Base-by-base conservation (phyloP, 441 rosid genomes). In the Macaranga tanarius region DNA sequence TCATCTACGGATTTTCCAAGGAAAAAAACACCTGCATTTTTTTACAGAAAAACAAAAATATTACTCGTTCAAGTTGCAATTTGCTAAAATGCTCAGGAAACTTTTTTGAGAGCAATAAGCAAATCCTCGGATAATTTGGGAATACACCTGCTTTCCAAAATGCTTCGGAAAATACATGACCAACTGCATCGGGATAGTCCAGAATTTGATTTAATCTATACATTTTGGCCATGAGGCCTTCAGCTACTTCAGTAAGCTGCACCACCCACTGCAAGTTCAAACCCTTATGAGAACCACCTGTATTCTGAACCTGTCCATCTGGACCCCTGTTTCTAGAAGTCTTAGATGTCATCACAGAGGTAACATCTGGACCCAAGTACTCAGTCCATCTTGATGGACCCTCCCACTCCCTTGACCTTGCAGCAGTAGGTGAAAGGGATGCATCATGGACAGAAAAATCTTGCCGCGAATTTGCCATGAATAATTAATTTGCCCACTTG, bases 181-280 rank as follows among this genome's bases (percentile, higher is more conserved):
- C 84, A 72, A 85, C 81, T 45, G 97, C 88, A 82, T 96, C 99
- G 0, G 99, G 97, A 69, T 84, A 89, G 77, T 93, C 98, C 85
- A 96, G 82, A 77, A 96, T 88, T 84, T 96, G 97, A 75, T 90
- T 96, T n/a, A 96, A 81, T 64, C 99, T 86, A 80, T 96, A 90
- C 93, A 96, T 92, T 84, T 93, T 96, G 69, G 97, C 95, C 99
- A 93, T 92, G 65, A 96, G 86, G 48, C 99, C 99, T 4, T 93
- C 97, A 0, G 98, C 97, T 75, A 96, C 98, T 79, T 90, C 95
- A 62, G 91, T 85, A 71, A 96, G 97, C 71, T 93, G 98, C 72
- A 86, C 85, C 0, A 92, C 91, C 97, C 98, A 92, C 69, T 87
- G 96, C 84, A 96, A 83, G 83, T 93, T 93, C 87, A 93, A 78